Evolutionary conservation across 2,329 filamentous ascomycete genomes (phyloP), one percentile per base, ranked within the genome.

Genomic region (Colletotrichum incanum): DNA sequence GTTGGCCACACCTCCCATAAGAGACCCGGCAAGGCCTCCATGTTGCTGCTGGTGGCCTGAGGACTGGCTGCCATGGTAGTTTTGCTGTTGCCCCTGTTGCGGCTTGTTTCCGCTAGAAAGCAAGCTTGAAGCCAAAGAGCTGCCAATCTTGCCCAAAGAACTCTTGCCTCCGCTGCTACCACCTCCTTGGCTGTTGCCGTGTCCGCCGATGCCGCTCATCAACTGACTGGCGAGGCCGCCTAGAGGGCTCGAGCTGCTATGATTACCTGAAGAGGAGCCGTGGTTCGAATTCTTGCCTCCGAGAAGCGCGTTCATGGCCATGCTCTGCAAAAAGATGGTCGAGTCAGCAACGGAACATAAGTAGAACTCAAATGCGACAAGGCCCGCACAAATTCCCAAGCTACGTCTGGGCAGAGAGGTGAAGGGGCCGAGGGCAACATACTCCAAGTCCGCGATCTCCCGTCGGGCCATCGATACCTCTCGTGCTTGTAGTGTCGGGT

Each of bases 371-470:
- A 66, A 66, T 52, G 52, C 31, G 20, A 54, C 49, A n/a, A 23
- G 54, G 14, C 31, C 31, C 14, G 23, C 45, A 26, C 18, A 62
- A 50, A 45, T 26, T 5, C 23, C 37, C 39, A 69, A 54, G 31
- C 18, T 49, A 28, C 16, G 39, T 41, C 31, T 49, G 31, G 62
- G 43, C 34, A 37, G 41, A 52, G 28, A 49, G 41, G 14, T 66
- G 26, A 63, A 52, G 49, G 20, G 20, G 67, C 56, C n/a, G 59
- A 45, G 41, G 16, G 45, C 34, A 67, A 87, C 91, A 80, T 88
- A 93, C 91, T 73, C 91, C 90, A 67, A 93, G 81, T 50, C 91
- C 89, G 74, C 92, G 86, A 63, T 93, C 91, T 43, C 89, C 87
- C 37, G 84, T 82, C 34, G 84, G 85, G 5, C 88, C 88, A 74